Evolutionary conservation across 1,139 yeast species (phyloP), one percentile per base, ranked within the genome.

Genomic region (Hansenula anomala): DNA sequence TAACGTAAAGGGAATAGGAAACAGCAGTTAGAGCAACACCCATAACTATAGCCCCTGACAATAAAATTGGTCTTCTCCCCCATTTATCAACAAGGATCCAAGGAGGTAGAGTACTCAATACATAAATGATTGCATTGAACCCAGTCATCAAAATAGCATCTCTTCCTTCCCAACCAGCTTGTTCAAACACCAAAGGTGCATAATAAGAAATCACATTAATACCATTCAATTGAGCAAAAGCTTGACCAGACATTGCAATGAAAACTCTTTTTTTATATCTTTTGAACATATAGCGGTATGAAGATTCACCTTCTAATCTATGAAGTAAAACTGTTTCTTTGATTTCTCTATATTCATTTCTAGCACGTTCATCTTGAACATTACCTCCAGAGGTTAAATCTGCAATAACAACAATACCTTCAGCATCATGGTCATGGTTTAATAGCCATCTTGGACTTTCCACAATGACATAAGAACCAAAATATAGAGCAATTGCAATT

Each of bases 121-220:
- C 73, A 59, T 89, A 90, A 33, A 89, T 73, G 16, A 89, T 55
- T 4, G 89, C 77, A 58, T 89, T 90, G 48, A 86, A 71, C n/a
- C 97, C 97, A 0, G 97, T 87, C 95, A 89, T 87, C 44, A 88
- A 72, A 45, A 89, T 78, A 3, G 97, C 96, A 51, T 78, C 77
- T 46, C 95, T 69, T 20, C 96, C 97, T 13, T 74, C 64, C 96
- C 96, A 89, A 20, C 97, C 97, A 3, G 97, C 97, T 54, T 86
- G 86, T 60, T 88, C 96, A 61, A 89, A 90, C 34, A 89, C 94
- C 64, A 89, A 69, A 1, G 97, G 96, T 1, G 96, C 96, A 63
- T 89, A 89, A 64, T 89, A 90, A 1, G 95, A 81, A 40, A 90
- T 87, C 44, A 90, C 90, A 56, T 89, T 89, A 60, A 89, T 90